Conservation (phyloP, 768 basidiomycete genomes). For the Asterophora parasitica region DNA sequence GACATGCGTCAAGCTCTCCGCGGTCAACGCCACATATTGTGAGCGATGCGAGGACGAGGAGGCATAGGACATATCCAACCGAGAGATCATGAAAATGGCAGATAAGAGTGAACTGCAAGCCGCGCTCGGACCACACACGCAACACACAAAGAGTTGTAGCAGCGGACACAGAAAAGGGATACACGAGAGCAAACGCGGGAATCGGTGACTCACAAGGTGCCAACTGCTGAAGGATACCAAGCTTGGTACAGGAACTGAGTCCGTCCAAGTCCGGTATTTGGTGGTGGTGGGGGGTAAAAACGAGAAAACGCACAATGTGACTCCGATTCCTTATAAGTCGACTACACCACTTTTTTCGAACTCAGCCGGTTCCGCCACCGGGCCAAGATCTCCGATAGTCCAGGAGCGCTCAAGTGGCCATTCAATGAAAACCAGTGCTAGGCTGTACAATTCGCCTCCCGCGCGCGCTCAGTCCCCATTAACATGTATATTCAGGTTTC, state of each 20-base stretch:
- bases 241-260: constrained; percentile 9
- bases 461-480: background rate
- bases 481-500: background rate
- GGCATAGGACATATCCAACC: constrained; percentile 5
- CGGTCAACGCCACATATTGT: background rate
- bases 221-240: constrained; percentile 3
- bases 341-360: constrained; percentile 17
- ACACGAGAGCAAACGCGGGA: background rate
- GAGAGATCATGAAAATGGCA: constrained; percentile 2
- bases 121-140: constrained; percentile 3
- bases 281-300: constrained; percentile 10
- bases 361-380: constrained; percentile 17
- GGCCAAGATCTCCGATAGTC: constrained; percentile 2
- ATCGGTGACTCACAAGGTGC: constrained; percentile 10
- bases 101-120: background rate
- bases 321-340: constrained; percentile 13
- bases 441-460: constrained; percentile 7
- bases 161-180: background rate
- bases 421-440: constrained; percentile 8
- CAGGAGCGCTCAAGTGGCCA: constrained; percentile 2
- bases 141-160: constrained; percentile 3
- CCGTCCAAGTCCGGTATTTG: constrained; percentile 7
- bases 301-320: constrained; percentile 13
- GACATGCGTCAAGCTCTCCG: constrained; percentile 3
- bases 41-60: background rate